Base-by-base conservation (phyloP, 1,284 basidiomycete genomes). In the Porodaedalea pini region DNA sequence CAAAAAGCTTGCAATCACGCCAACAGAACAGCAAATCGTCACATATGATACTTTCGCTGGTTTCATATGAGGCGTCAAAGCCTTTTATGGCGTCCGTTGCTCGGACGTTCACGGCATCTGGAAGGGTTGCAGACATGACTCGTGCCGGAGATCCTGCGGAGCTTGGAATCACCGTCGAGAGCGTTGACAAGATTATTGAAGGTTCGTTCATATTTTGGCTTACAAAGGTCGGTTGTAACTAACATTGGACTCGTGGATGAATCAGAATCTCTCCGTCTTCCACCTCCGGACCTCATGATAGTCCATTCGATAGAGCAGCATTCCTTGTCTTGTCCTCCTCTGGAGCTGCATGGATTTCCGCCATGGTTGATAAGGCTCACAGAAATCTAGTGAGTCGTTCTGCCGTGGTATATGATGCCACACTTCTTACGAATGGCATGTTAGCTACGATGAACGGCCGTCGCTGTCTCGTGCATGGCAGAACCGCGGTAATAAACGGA, bases 331-430 rank as follows among this genome's bases (percentile, higher is more conserved):
- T 69, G 67, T 48, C 65, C 72, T 27, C 80, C 85, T 1, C 68
- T 85, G 51, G 86, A 90, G 66, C 71, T 90, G 10, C 72, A 86
- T 62, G 85, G 84, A 1, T 90, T 86, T 62, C 88, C 89, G 23
- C 88, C 89, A 23, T 91, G 88, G 88, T 87, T 90, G 61, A 79
- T 84, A 8, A 75, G 83, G 57, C 71, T 91, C 49, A 87, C 86
- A 41, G 88, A 91, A 69, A 82, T 91, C 61, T 78, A 83, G 88
- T 90, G 66, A 72, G 86, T 53, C 8, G 19, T 43, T 36, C 7
- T 10, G 2, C 11, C 8, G 6, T 11, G 17, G 17, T 43, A 43
- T 19, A 27, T 7, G 32, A 41, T 17, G 19, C 1, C 1, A 53
- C 7, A 11, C n/a, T 32, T 4, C 15, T 11, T 17, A 6, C 32